A percentile compares a stretch with the other conserved stretches of the same genome.
phyloP scores from a whole-genome alignment of 225 moss, liverwort and hornwort genomes.

The Thuidium tamariscinum region DNA sequence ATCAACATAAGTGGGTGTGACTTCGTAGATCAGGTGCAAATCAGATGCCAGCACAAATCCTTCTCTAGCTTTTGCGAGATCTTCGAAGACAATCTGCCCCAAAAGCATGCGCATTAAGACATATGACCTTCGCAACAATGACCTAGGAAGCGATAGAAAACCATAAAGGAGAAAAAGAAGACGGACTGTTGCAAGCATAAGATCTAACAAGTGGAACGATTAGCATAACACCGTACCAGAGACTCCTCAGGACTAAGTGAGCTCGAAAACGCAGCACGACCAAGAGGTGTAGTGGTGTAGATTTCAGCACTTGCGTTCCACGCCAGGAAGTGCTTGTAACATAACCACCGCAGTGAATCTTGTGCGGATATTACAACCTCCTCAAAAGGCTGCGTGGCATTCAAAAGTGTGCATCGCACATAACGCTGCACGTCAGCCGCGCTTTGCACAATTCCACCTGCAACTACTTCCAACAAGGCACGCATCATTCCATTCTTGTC shows the following conservation, averaged over 20 bases:
- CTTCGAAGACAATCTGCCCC: constrained; percentile 85
- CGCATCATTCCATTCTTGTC: constrained; percentile 99
- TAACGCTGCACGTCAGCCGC: constrained; percentile 86
- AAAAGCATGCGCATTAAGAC: neutral
- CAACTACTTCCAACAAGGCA: constrained; percentile 94
- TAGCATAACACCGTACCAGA: constrained; percentile 33
- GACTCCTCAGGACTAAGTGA: constrained; percentile 94
- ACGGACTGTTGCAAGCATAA: neutral
- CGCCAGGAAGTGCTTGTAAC: constrained; percentile 71
- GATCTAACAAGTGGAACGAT: neutral
- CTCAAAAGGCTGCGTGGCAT: constrained; percentile 84
- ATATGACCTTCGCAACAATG: neutral
- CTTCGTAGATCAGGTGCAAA: constrained; percentile 97
- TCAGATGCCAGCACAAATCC: constrained; percentile 94
- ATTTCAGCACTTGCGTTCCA: constrained; percentile 65
- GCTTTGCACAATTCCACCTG: constrained; percentile 81
- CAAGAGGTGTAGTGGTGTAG: constrained; percentile 71
- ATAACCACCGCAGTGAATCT: constrained; percentile 89
- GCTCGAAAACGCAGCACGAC: constrained; percentile 97
- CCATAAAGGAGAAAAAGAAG: neutral
- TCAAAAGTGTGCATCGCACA: constrained; percentile 88
- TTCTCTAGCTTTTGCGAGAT: constrained; percentile 94
- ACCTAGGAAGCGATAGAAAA: neutral
- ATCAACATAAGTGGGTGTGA: constrained; percentile 94
- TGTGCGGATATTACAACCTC: constrained; percentile 85